These are phyloP conservation scores for Clonostachys sp. DNA, from an alignment of 2,329 filamentous ascomycete genomes.

Conservation along the genomic window DNA sequence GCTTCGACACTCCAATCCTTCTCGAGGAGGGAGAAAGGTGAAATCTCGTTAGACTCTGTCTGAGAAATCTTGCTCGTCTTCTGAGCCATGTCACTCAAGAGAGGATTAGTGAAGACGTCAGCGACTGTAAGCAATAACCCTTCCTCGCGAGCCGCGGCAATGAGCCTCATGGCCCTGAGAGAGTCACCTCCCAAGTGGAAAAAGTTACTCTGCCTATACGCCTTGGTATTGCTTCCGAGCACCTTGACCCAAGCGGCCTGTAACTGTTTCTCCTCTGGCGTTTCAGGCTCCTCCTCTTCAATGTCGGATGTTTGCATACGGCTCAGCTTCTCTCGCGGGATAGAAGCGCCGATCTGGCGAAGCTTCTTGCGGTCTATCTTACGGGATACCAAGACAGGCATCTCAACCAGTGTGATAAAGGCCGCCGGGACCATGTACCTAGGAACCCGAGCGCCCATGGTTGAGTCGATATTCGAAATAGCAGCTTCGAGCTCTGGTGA, in stretches of 20 bases:
- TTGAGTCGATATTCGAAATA: conserved; percentile 20
- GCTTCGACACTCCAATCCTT: conserved; percentile 21
- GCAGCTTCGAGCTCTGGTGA: conserved; percentile 22
- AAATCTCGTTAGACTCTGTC: conserved; percentile 15
- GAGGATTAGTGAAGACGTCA: conserved; percentile 37
- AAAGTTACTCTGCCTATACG: conserved; percentile 36
- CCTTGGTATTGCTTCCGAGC: conserved; percentile 23
- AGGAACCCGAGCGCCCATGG: conserved; percentile 26
- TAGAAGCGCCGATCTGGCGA: conserved; percentile 34
- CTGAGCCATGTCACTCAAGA: conserved; percentile 35
- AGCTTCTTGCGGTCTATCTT: conserved; percentile 45
- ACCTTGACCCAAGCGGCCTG: conserved; percentile 29
- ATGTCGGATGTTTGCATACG: conserved; percentile 12
- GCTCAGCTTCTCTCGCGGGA: conserved; percentile 33
- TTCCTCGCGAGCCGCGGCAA: conserved; percentile 32
- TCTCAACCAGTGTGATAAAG: conserved; percentile 37
- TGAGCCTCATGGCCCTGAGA: conserved; percentile 44
- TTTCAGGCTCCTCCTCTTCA: conserved; percentile 27
- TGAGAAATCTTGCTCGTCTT: conserved; percentile 13
- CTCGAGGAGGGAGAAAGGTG: conserved; percentile 32
- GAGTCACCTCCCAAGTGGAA: conserved; percentile 46
- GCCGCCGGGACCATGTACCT: conserved; percentile 44
- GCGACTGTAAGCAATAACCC: conserved; percentile 36
- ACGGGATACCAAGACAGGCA: conserved; percentile 41
- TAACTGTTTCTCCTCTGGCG: conserved; percentile 28